A percentile compares a stretch with the other conserved stretches of the same genome.
phyloP scores from a whole-genome alignment of 192 early-diverging fungal genomes.

The Helicostylum pulchrum region DNA sequence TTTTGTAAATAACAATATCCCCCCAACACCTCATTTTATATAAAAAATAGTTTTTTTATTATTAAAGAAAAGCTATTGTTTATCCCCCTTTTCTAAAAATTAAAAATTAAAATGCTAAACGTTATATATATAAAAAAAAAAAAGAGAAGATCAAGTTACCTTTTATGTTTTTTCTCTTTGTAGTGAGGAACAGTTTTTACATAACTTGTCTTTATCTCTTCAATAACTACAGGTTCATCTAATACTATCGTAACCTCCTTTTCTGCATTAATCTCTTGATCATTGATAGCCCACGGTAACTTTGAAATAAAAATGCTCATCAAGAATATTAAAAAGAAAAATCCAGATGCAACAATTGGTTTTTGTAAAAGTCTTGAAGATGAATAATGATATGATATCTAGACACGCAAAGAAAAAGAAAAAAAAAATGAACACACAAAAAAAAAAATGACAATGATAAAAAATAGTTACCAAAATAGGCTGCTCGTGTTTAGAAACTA shows the following conservation, averaged over 20 bases:
- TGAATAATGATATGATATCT: slow-evolving; percentile 56
- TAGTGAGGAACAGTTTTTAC: no score
- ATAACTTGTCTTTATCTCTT: no score
- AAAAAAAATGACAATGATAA: neutral
- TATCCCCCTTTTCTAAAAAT: neutral
- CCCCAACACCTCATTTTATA: neutral
- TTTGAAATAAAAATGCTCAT: slow-evolving; percentile 53
- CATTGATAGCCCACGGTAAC: slow-evolving; percentile 50
- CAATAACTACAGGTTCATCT: neutral
- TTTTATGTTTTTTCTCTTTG: no score
- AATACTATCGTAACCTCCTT: neutral
- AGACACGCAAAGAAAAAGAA: neutral
- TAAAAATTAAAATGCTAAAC: no score
- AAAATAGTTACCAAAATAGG: slow-evolving; percentile 37
- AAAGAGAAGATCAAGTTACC: no score
- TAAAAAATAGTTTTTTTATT: neutral
- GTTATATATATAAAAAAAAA: no score
- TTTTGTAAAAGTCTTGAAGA: slow-evolving; percentile 52
- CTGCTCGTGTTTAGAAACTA: slow-evolving; percentile 67
- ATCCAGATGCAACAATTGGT: slow-evolving; percentile 49
- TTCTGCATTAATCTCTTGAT: slow-evolving; percentile 10
- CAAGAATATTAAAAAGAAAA: slow-evolving; percentile 52
- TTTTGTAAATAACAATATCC: neutral
- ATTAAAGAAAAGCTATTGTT: neutral
- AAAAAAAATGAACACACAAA: neutral